phyloP scores from a whole-genome alignment of 2,329 filamentous ascomycete species.

The Thielaviopsis musarum region DNA sequence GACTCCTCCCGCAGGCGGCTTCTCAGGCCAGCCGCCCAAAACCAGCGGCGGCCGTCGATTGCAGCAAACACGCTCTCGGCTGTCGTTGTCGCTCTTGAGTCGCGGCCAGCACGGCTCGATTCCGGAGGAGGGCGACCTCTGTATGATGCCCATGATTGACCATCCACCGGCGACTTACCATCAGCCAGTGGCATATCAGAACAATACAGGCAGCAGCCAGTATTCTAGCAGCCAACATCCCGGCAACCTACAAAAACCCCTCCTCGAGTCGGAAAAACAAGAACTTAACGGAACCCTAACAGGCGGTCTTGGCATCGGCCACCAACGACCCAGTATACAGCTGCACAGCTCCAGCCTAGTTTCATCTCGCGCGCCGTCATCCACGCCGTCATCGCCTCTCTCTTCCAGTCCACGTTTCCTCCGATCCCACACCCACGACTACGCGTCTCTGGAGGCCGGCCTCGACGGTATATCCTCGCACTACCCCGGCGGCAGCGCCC shows the following conservation, averaged over 20 bases:
- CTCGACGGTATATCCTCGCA: neutral
- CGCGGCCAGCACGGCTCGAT: neutral
- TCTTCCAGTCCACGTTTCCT: slow-evolving; percentile 6
- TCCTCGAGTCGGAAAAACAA: neutral
- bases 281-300: slow-evolving; percentile 23
- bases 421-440: slow-evolving; percentile 10
- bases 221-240: too few relatives aligned
- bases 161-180: neutral
- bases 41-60: neutral
- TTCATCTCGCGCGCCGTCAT: slow-evolving; percentile 17
- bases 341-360: slow-evolving; percentile 35
- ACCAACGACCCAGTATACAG: slow-evolving; percentile 26
- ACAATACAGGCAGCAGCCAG: too few relatives aligned
- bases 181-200: neutral
- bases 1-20: too few relatives aligned
- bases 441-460: neutral
- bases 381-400: neutral
- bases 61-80: neutral
- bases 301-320: slow-evolving; percentile 40
- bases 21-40: neutral
- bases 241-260: neutral
- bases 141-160: neutral
- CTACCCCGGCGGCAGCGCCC: neutral
- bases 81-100: neutral
- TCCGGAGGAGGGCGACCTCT: neutral